Conservation (phyloP, 2,329 filamentous ascomycete genomes). For the Colletotrichum graminicola region DNA sequence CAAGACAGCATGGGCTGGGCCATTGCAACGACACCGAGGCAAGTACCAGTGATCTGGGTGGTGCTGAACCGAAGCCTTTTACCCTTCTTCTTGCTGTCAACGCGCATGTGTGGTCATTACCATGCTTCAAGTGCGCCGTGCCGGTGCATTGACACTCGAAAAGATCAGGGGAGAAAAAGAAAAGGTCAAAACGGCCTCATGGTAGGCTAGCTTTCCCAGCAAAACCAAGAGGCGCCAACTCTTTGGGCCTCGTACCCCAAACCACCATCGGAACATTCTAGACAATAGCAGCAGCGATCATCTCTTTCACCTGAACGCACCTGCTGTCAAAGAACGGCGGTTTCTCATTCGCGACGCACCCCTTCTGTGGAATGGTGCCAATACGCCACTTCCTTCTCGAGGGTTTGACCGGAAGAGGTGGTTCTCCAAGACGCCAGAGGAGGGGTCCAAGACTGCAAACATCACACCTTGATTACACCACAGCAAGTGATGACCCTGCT, state of each 20-base stretch:
- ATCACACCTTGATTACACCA: not conserved
- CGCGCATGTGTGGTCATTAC: slow-evolving; percentile 2
- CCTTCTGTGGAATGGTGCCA: slow-evolving; percentile 18
- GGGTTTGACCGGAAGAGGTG: slow-evolving; percentile 3
- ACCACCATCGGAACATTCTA: not conserved
- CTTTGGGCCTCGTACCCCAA: not conserved
- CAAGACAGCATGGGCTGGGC: not conserved
- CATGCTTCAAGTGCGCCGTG: not conserved
- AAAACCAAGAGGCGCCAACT: slow-evolving; percentile 12
- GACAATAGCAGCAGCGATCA: slow-evolving; percentile 1
- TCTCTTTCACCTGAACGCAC: not conserved
- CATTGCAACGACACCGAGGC: not conserved
- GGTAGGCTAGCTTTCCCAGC: slow-evolving; percentile 1
- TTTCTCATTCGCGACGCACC: slow-evolving; percentile 13
- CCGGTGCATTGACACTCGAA: slow-evolving; percentile 16
- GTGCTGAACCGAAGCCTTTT: not conserved
- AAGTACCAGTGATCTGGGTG: not conserved
- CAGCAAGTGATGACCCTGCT: slow-evolving; percentile 14
- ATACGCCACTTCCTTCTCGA: not conserved
- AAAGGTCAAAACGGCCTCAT: slow-evolving; percentile 7
- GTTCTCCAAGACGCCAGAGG: not conserved
- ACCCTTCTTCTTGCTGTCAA: slow-evolving; percentile 12
- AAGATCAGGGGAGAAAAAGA: not conserved
- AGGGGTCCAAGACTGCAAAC: not conserved
- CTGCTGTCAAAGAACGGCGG: not conserved